Base-by-base conservation (phyloP, 441 rosid species). In the Hura crepitans region DNA sequence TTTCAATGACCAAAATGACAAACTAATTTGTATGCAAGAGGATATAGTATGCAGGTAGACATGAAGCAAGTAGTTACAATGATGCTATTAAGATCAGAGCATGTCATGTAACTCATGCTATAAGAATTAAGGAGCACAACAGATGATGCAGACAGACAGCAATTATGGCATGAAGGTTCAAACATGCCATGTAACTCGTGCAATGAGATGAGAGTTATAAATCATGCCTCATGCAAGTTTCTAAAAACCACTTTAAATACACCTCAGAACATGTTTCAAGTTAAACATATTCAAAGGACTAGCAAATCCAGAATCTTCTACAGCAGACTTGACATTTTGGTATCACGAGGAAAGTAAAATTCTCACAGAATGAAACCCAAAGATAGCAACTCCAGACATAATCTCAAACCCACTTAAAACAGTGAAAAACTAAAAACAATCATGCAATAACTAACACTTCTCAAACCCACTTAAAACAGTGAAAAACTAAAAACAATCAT, bases 401-500 rank as follows among this genome's bases (percentile, higher is more conserved):
- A 51, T 60, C 31, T 37, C 55, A 67, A 58, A 78, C 39, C 47
- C 45, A 51, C 9, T 6, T 17, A 30, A n/a, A 27, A 47, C 22
- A 55, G 65, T 4, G 20, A 28, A 72, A 56, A 65, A 35, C 20
- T 49, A 17, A 12, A n/a, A 23, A 53, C 61, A 75, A 35, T 55
- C 67, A 51, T 50, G n/a, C 43, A 30, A 62, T 51, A 27, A 43
- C 28, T 50, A 43, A 72, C 47, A 17, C 20, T 23, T 25, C 31
- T 37, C 55, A 67, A 58, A 78, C 39, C 47, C 45, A 51, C 9
- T 6, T 17, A 30, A n/a, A 27, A 47, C 22, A 55, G 65, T 4
- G 20, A 28, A 72, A 56, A 65, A 35, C 20, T 49, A 17, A 12
- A n/a, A 23, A 53, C 61, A 75, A 35, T 55, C 67, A 51, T 50